These are phyloP conservation scores for Mollisia scopiformis DNA, from an alignment of 2,329 filamentous ascomycete genomes.

Conservation along the genomic window DNA sequence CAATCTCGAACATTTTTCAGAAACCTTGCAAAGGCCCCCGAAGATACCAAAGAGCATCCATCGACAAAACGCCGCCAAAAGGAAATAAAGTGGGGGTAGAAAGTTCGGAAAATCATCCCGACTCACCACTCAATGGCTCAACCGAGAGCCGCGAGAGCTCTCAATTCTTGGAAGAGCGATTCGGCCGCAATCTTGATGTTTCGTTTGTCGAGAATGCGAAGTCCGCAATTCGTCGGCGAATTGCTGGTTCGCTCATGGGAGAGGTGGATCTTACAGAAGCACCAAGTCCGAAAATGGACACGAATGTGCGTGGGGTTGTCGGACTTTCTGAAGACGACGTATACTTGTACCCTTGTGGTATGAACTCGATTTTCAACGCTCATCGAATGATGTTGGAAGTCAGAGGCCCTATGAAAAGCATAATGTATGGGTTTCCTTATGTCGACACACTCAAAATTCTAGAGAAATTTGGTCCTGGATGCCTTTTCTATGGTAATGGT, in stretches of 20 bases:
- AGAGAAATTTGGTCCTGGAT: slow-evolving; percentile 91
- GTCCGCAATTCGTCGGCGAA: slow-evolving; percentile 81
- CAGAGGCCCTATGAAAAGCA: slow-evolving; percentile 70
- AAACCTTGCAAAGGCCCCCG: slow-evolving; percentile 67
- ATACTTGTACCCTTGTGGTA: slow-evolving; percentile 85
- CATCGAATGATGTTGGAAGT: slow-evolving; percentile 74
- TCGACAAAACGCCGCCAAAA: slow-evolving; percentile 43
- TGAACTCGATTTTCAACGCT: slow-evolving; percentile 92
- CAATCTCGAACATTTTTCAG: slow-evolving; percentile 25
- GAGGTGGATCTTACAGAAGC: slow-evolving; percentile 68
- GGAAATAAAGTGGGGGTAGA: slow-evolving; percentile 18
- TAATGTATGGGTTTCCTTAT: slow-evolving; percentile 97
- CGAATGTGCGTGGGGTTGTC: slow-evolving; percentile 57
- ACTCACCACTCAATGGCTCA: slow-evolving; percentile 17
- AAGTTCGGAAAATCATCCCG: not conserved
- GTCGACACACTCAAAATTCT: slow-evolving; percentile 95
- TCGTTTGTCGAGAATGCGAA: slow-evolving; percentile 81
- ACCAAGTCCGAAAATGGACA: slow-evolving; percentile 45
- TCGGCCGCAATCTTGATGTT: slow-evolving; percentile 85
- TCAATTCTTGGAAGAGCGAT: slow-evolving; percentile 90
- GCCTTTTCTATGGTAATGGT: slow-evolving; percentile 83
- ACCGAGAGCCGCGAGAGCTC: slow-evolving; percentile 62
- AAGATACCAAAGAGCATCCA: slow-evolving; percentile 71
- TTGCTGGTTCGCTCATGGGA: slow-evolving; percentile 80
- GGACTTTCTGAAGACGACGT: slow-evolving; percentile 84